Percentiles rank a stretch among this genome's conserved stretches.
Conservation (phyloP, 208 protist genomes). For the Trypanosomatidae sp. region DNA sequence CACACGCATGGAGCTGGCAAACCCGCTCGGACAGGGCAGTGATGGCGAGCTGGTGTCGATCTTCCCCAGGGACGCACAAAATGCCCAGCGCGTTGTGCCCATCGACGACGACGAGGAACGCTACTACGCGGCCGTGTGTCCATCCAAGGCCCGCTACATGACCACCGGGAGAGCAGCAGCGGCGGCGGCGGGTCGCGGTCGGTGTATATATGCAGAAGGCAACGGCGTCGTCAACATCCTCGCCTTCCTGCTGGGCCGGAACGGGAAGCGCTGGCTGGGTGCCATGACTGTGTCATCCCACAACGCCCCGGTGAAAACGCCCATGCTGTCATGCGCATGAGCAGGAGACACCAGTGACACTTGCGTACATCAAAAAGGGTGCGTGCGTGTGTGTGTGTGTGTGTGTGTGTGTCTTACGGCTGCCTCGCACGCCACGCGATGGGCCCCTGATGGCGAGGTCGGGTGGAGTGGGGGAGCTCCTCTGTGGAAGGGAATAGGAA, state of each 20-base stretch:
- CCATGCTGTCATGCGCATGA: constrained; percentile 26
- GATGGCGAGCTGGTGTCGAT: constrained; percentile 63
- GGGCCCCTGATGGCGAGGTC: no score
- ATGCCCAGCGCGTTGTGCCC: constrained; percentile 21
- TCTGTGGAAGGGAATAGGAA: no score
- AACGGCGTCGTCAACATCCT: constrained; percentile 48
- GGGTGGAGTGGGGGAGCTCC: no score
- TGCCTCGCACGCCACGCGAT: no score
- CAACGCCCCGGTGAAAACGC: constrained; percentile 48
- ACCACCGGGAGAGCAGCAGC: constrained; percentile 8
- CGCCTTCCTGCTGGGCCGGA: constrained; percentile 28
- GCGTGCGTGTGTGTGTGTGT: not conserved
- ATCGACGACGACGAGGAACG: constrained; percentile 36
- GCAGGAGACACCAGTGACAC: not conserved
- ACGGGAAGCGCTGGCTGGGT: constrained; percentile 36
- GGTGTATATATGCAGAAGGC: constrained; percentile 55
- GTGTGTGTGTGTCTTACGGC: no score
- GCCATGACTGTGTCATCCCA: constrained; percentile 60
- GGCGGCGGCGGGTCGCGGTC: not conserved
- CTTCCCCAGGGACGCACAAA: constrained; percentile 37
- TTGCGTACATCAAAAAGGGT: not conserved
- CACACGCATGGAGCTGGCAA: constrained; percentile 70
- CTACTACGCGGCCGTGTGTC: constrained; percentile 38
- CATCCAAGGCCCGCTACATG: constrained; percentile 24
- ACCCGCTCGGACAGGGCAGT: constrained; percentile 64